Conservation (phyloP, 257 asterid genomes). For the Solanum bulbocastanum region DNA sequence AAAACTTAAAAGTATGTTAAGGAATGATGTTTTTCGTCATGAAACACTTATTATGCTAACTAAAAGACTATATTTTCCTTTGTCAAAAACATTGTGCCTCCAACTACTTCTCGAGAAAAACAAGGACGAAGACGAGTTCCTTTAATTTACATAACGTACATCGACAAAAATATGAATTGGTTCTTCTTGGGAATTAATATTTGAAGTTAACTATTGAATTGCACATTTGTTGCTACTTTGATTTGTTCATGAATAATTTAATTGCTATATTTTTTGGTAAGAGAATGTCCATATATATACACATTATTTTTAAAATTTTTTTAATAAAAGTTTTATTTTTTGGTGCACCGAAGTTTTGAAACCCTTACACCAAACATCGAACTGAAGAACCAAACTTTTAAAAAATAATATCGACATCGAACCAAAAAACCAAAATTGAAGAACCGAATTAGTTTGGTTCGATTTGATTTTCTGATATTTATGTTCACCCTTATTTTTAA, state of each 20-base stretch:
- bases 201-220: not conserved
- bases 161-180: not conserved
- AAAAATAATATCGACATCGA: no score
- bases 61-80: no score
- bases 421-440: rapidly evolving
- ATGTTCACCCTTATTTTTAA: no score
- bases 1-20: no score
- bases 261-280: not conserved
- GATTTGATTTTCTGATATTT: no score
- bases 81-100: not conserved
- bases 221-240: not conserved
- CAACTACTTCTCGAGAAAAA: not conserved
- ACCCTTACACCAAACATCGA: not conserved
- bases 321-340: not conserved
- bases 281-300: not conserved
- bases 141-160: no score
- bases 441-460: no score
- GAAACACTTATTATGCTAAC: not conserved
- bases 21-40: not conserved
- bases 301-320: no score
- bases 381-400: rapidly evolving
- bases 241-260: not conserved
- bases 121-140: not conserved
- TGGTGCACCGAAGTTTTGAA: not conserved
- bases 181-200: not conserved